These are phyloP conservation scores for Pythium folliculosum DNA, from an alignment of 352 stramenopile species.

Conservation along the genomic window DNA sequence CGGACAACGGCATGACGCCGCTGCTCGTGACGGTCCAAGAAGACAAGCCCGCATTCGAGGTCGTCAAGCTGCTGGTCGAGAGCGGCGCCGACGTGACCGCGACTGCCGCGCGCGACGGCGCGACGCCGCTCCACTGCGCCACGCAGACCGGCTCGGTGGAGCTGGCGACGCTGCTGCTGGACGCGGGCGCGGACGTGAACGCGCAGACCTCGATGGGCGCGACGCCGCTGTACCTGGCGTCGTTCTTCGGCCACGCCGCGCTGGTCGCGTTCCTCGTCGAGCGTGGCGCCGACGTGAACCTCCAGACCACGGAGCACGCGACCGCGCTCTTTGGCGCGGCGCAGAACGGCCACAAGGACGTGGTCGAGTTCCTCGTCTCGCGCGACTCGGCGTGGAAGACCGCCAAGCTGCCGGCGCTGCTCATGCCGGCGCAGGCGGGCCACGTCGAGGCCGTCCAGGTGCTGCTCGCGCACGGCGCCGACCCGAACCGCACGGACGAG, in stretches of 20 bases:
- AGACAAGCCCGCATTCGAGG: constrained; percentile 12
- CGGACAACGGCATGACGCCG: constrained; percentile 28
- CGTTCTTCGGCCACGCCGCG: constrained; percentile 28
- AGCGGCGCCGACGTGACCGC: constrained; percentile 20
- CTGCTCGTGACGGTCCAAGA: constrained; percentile 29
- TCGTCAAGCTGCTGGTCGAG: constrained; percentile 25
- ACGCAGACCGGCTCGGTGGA: constrained; percentile 22
- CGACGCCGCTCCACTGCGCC: constrained; percentile 31
- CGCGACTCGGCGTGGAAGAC: constrained; percentile 28
- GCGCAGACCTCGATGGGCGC: constrained; percentile 28
- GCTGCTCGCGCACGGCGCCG: constrained; percentile 43
- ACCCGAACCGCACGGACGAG: constrained; percentile 55
- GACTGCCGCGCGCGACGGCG: constrained; percentile 15
- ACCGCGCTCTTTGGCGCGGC: constrained; percentile 28
- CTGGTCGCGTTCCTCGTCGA: constrained; percentile 28
- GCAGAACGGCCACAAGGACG: constrained; percentile 27
- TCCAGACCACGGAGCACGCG: constrained; percentile 26
- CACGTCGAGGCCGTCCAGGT: constrained; percentile 33
- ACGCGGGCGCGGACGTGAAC: constrained; percentile 27
- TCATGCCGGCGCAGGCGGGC: constrained; percentile 30
- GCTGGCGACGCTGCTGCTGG: constrained; percentile 26
- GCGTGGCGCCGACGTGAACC: constrained; percentile 25
- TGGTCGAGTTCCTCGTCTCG: constrained; percentile 28
- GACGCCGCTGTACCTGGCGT: constrained; percentile 28
- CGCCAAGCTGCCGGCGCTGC: constrained; percentile 26